phyloP scores from a whole-genome alignment of 2,329 filamentous ascomycete genomes.

The Colletotrichum salicis region DNA sequence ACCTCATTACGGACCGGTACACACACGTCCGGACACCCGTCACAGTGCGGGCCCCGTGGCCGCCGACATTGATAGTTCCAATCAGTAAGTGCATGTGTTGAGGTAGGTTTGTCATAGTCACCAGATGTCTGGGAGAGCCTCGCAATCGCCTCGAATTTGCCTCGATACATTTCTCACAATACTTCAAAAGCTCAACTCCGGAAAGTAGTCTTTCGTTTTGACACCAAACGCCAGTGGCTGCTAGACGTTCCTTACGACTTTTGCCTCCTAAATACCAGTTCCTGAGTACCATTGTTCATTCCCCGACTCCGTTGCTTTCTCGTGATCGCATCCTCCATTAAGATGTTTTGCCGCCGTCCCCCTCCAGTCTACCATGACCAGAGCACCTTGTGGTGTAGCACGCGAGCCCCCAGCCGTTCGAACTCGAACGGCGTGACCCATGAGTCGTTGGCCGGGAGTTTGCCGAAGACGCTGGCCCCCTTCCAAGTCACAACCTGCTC shows the following conservation, averaged over 20 bases:
- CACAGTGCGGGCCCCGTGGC: background rate
- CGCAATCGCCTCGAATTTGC: background rate
- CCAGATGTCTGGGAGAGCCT: background rate
- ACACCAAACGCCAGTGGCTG: conserved; percentile 28
- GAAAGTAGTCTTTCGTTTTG: background rate
- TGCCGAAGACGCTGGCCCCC: conserved; percentile 94
- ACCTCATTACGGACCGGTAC: conserved; percentile 14
- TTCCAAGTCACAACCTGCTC: conserved; percentile 99
- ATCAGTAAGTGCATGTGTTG: background rate
- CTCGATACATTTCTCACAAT: conserved; percentile 4
- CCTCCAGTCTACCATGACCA: conserved; percentile 63
- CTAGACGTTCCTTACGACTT: conserved; percentile 11
- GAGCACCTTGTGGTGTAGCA: conserved; percentile 84
- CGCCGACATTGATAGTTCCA: background rate
- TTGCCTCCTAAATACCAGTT: conserved; percentile 24
- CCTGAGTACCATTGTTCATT: conserved; percentile 5
- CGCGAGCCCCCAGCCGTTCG: conserved; percentile 82
- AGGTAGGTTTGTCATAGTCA: background rate
- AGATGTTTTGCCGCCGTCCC: background rate
- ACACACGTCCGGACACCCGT: conserved; percentile 16
- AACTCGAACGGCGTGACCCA: conserved; percentile 93
- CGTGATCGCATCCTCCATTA: background rate
- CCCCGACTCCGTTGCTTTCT: conserved; percentile 32
- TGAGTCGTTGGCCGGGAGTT: conserved; percentile 90
- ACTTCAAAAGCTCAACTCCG: background rate